Evolutionary conservation across 148 eudicot species (phyloP).

Genomic region (Nepenthes mirabilis): DNA sequence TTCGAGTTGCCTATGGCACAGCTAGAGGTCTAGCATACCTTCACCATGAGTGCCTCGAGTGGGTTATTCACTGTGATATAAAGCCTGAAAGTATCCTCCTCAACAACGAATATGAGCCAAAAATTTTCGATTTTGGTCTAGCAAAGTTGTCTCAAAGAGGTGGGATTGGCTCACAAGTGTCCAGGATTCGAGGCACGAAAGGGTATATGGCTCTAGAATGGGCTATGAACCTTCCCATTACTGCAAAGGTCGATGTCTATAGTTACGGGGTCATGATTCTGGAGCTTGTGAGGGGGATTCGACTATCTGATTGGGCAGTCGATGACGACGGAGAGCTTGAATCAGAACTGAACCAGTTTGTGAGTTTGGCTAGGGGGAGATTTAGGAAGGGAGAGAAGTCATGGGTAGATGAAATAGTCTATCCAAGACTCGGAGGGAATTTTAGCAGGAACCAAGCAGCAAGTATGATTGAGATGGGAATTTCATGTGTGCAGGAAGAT

Average conservation of each 20-base stretch:
- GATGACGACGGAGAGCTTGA: conserved; percentile 1
- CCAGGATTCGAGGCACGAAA: conserved; percentile 50
- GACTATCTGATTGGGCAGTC: conserved; percentile 29
- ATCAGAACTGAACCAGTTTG: conserved; percentile 23
- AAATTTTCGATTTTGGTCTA: conserved; percentile 60
- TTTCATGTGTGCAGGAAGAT: conserved; percentile 42
- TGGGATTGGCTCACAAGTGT: conserved; percentile 19
- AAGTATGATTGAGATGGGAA: conserved; percentile 28
- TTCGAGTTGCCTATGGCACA: conserved; percentile 40
- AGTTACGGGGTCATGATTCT: conserved; percentile 55
- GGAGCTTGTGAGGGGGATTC: conserved; percentile 56
- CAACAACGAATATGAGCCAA: conserved; percentile 33
- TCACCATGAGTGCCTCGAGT: conserved; percentile 75
- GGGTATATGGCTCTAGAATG: conserved; percentile 81
- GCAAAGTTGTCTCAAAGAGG: conserved; percentile 49
- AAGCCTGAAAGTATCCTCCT: conserved; percentile 60
- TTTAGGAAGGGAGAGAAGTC: conserved; percentile 16
- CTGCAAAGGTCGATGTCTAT: conserved; percentile 57
- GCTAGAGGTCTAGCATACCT: conserved; percentile 72
- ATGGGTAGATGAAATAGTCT: conserved; percentile 32
- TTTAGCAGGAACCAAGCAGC: conserved; percentile 34
- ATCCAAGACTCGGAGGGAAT: conserved; percentile 31
- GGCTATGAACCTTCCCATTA: conserved; percentile 56
- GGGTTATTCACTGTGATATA: conserved; percentile 72
- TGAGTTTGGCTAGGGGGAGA: conserved; percentile 17